Percentiles rank a stretch among this genome's conserved stretches.
Conservation (phyloP, 2,329 filamentous ascomycete species). For the Byssochlamys sp. region DNA sequence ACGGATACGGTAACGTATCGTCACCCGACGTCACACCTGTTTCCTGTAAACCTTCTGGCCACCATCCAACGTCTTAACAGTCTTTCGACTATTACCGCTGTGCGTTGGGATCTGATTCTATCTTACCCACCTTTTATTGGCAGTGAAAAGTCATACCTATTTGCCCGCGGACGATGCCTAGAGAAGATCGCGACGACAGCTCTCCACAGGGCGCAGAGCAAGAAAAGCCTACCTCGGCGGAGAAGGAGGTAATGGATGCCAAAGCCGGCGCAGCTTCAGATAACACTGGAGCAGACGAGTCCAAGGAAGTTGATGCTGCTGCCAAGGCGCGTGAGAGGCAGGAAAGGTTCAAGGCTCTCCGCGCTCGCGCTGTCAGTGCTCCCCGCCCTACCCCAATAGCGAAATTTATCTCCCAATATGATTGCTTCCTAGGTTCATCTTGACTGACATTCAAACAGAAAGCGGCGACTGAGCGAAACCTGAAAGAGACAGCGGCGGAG, state of each 20-base stretch:
- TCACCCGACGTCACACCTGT: not conserved
- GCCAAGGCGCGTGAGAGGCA: conserved; percentile 50
- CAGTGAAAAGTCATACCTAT: not conserved
- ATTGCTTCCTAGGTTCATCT: not conserved
- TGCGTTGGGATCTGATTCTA: not conserved
- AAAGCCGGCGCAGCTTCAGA: not conserved
- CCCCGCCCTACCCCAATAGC: not conserved
- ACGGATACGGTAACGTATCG: not conserved
- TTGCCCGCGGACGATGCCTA: not conserved
- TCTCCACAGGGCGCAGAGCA: not conserved
- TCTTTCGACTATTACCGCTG: not conserved
- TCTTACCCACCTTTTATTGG: not conserved
- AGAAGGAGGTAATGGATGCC: not conserved
- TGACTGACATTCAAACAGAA: conserved; percentile 25
- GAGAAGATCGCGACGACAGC: not conserved
- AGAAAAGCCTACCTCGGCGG: not conserved
- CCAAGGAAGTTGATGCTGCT: conserved; percentile 17
- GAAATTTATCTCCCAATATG: not conserved
- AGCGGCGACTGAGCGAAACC: conserved; percentile 46
- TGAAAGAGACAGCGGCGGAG: conserved; percentile 75
- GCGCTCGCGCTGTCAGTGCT: conserved; percentile 58
- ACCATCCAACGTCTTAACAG: not conserved
- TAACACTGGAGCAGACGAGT: not conserved
- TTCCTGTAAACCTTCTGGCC: not conserved
- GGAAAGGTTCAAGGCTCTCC: conserved; percentile 77